Percentiles rank a stretch among this genome's conserved stretches.
These are phyloP conservation scores for Scenedesmus sp. DNA, from an alignment of 163 green algal species.

Conservation along the genomic window DNA sequence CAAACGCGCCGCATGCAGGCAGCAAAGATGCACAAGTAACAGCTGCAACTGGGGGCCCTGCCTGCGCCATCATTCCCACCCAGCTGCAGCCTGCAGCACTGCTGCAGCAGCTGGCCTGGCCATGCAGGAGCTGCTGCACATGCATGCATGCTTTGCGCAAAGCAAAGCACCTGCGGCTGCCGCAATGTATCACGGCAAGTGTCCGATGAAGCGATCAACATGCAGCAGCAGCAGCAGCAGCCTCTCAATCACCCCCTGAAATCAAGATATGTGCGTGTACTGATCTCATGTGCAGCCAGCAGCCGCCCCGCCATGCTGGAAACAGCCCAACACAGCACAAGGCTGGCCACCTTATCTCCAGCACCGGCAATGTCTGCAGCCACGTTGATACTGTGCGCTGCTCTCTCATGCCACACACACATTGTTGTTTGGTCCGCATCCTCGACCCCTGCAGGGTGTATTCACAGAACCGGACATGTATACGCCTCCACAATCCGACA, in stretches of 20 bases:
- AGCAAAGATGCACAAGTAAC: background rate
- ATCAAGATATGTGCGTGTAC: background rate
- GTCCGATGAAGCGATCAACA: background rate
- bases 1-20: background rate
- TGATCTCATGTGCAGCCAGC: background rate
- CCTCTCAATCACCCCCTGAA: background rate
- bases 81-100: background rate
- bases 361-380: too few species aligned
- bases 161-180: background rate
- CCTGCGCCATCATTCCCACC: background rate
- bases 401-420: too few species aligned
- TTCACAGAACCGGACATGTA: too few species aligned
- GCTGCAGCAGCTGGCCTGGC: background rate
- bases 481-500: too few species aligned
- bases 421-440: too few species aligned
- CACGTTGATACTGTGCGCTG: too few species aligned
- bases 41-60: background rate
- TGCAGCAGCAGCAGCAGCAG: background rate
- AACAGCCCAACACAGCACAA: too few species aligned
- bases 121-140: background rate
- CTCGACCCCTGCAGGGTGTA: too few species aligned
- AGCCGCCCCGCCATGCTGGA: too few species aligned
- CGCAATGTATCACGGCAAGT: background rate
- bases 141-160: background rate
- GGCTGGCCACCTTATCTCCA: too few species aligned